phyloP scores from a whole-genome alignment of 352 stramenopile genomes.

The Aphanomyces euteiches region DNA sequence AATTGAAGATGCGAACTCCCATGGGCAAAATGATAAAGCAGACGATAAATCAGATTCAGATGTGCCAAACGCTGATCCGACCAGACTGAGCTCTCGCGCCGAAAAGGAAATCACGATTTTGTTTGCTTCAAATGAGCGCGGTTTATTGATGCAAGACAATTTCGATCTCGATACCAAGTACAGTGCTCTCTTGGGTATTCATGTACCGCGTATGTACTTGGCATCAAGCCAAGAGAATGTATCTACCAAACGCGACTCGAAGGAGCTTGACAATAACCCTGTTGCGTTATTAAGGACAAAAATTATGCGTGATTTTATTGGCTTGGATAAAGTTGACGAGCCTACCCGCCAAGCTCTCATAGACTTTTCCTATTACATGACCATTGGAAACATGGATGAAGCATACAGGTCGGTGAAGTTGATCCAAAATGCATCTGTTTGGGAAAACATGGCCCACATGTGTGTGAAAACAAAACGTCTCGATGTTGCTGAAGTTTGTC shows the following conservation, averaged over 20 bases:
- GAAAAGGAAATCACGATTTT: slow-evolving; percentile 88
- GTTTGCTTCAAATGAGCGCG: slow-evolving; percentile 89
- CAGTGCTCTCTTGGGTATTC: slow-evolving; percentile 77
- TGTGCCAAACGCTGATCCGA: neutral
- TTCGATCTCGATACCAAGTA: slow-evolving; percentile 84
- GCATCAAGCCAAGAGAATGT: slow-evolving; percentile 27
- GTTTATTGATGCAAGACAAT: slow-evolving; percentile 88
- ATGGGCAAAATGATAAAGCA: slow-evolving; percentile 1
- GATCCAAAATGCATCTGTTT: slow-evolving; percentile 90
- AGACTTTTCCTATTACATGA: slow-evolving; percentile 95
- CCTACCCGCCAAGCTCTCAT: slow-evolving; percentile 84
- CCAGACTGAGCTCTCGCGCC: slow-evolving; percentile 33
- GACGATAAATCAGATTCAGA: neutral
- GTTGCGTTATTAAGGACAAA: slow-evolving; percentile 62
- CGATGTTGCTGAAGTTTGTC: slow-evolving; percentile 92
- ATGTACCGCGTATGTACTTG: slow-evolving; percentile 78
- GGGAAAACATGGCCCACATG: slow-evolving; percentile 96
- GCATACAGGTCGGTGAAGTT: slow-evolving; percentile 91
- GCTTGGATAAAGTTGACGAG: slow-evolving; percentile 85
- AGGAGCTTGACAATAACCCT: slow-evolving; percentile 13
- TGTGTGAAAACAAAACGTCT: slow-evolving; percentile 94
- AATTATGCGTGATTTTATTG: slow-evolving; percentile 93
- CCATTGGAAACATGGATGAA: slow-evolving; percentile 94
- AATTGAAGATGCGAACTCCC: slow-evolving; percentile 9
- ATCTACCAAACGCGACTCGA: slow-evolving; percentile 31